A percentile compares a stretch with the other conserved stretches of the same genome.
These are phyloP conservation scores for Yamadazyma trypodendri DNA, from an alignment of 1,139 yeast species.

Conservation along the genomic window DNA sequence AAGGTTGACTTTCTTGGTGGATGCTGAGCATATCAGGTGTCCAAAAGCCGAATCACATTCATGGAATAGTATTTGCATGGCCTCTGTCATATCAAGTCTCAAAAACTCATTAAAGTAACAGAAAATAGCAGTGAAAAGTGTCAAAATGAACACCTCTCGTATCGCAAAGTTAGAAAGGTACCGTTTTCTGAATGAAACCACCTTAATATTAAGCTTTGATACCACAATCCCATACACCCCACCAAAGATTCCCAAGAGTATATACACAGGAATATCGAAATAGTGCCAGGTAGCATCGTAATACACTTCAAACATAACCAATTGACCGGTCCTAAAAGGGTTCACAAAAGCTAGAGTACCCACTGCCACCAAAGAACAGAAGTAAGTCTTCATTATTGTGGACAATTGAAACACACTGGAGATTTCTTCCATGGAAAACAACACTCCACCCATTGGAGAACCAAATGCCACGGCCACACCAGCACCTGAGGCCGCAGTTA, in stretches of 20 bases:
- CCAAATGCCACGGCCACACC: slow-evolving; percentile 79
- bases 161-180: slow-evolving; percentile 59
- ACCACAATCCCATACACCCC: slow-evolving; percentile 86
- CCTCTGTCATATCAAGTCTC: slow-evolving; percentile 88
- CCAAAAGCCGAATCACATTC: slow-evolving; percentile 62
- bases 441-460: slow-evolving; percentile 71
- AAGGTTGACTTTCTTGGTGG: slow-evolving; percentile 30
- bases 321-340: slow-evolving; percentile 92
- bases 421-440: slow-evolving; percentile 73
- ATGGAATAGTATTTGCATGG: slow-evolving; percentile 86
- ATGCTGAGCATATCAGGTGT: slow-evolving; percentile 49
- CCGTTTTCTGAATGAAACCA: slow-evolving; percentile 74
- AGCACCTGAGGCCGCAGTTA: slow-evolving; percentile 63
- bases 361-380: slow-evolving; percentile 87
- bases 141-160: slow-evolving; percentile 67
- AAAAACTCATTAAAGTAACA: slow-evolving; percentile 85
- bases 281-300: slow-evolving; percentile 87
- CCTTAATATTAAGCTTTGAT: slow-evolving; percentile 74
- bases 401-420: slow-evolving; percentile 68
- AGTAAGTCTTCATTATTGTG: slow-evolving; percentile 89
- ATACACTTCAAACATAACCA: slow-evolving; percentile 85
- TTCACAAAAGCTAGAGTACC: slow-evolving; percentile 72
- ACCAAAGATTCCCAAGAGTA: slow-evolving; percentile 82
- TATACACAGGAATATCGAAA: slow-evolving; percentile 79
- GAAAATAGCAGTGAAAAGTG: slow-evolving; percentile 69